Percentiles rank a stretch among this genome's conserved stretches.
phyloP scores from a whole-genome alignment of 768 basidiomycete species.

The Pisolithus orientalis region DNA sequence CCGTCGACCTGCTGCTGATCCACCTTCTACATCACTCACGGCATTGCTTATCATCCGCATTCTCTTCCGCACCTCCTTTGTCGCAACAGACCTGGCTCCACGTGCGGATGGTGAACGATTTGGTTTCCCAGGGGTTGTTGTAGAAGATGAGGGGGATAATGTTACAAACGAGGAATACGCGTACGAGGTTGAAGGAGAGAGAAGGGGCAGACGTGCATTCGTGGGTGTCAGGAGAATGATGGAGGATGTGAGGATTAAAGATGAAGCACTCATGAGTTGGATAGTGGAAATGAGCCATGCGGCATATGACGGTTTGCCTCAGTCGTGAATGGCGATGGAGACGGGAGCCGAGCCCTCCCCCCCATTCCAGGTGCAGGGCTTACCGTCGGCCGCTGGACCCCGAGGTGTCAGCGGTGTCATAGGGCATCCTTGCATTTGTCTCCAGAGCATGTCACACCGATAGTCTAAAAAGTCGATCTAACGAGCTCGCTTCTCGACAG shows the following conservation, averaged over 20 bases:
- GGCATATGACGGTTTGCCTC: conserved; percentile 29
- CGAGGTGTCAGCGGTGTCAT: too few species aligned
- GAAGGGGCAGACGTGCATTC: conserved; percentile 69
- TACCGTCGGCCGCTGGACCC: too few species aligned
- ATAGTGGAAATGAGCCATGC: conserved; percentile 56
- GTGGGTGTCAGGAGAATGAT: conserved; percentile 50
- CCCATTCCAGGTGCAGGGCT: too few species aligned
- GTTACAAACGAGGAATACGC: conserved; percentile 20
- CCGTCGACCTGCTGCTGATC: conserved; percentile 52
- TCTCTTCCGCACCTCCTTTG: conserved; percentile 75
- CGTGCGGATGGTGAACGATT: conserved; percentile 80
- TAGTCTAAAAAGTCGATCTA: conserved; percentile 44
- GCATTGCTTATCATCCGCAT: conserved; percentile 80
- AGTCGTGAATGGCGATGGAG: conserved; percentile 8
- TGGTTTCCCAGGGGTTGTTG: conserved; percentile 80
- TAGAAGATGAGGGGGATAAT: conserved; percentile 69
- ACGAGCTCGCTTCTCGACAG: conserved; percentile 44
- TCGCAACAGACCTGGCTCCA: conserved; percentile 55
- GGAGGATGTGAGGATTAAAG: conserved; percentile 59
- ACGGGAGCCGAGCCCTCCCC: too few species aligned
- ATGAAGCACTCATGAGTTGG: conserved; percentile 56
- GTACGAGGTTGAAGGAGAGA: conserved; percentile 61
- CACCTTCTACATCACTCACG: conserved; percentile 69
- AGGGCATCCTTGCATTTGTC: conserved; percentile 11
- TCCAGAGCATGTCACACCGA: conserved; percentile 39